These are phyloP conservation scores for Daldinia sp. DNA, from an alignment of 2,329 filamentous ascomycete genomes.

Conservation along the genomic window DNA sequence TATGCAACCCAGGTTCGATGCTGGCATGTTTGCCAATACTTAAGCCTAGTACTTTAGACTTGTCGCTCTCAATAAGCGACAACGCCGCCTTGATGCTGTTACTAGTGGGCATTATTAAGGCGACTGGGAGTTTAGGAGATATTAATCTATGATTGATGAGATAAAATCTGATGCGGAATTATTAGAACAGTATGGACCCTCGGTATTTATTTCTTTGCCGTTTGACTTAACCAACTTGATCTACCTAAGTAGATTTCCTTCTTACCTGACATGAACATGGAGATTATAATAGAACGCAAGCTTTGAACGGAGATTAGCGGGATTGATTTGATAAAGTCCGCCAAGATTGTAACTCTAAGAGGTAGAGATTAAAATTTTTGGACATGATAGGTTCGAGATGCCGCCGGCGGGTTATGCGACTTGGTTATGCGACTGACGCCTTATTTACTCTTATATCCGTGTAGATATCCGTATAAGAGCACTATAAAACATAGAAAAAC, in stretches of 20 bases:
- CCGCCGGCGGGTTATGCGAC: not conserved
- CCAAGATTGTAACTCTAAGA: constrained; percentile 18
- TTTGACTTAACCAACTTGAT: not conserved
- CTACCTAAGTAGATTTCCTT: not conserved
- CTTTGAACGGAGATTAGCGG: constrained; percentile 31
- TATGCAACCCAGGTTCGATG: constrained; percentile 28
- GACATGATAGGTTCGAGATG: constrained; percentile 1
- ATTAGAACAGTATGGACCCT: not conserved
- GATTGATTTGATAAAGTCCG: constrained; percentile 26
- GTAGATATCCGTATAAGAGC: not conserved
- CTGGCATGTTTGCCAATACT: constrained; percentile 27
- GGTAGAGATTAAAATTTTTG: not conserved
- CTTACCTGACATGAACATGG: not conserved
- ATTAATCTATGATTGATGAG: constrained; percentile 8
- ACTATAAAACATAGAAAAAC: not conserved
- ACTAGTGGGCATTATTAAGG: constrained; percentile 25
- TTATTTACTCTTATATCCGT: not conserved
- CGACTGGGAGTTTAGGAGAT: not conserved
- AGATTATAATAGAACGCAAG: not conserved
- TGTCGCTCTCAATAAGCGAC: constrained; percentile 35
- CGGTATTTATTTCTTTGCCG: constrained; percentile 7
- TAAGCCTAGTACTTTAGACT: constrained; percentile 37
- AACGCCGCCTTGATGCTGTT: constrained; percentile 26
- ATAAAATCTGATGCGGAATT: constrained; percentile 21
- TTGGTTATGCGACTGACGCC: not conserved